Base-by-base conservation (phyloP, 2,329 filamentous ascomycete genomes). In the Ceratocystis harringtonii region DNA sequence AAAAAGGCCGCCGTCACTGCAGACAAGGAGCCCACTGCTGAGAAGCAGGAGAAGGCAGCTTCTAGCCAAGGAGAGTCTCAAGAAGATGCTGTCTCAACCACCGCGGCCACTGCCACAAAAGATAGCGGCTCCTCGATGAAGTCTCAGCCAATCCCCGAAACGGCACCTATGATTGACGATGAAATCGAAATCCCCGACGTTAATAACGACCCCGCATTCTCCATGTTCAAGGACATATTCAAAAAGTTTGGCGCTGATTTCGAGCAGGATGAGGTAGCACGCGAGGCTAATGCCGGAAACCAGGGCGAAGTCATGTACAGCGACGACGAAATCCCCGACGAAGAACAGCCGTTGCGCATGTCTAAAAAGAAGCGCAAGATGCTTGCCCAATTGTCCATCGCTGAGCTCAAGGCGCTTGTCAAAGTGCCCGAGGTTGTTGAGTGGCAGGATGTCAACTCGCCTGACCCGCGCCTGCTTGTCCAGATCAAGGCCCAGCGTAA, bases 331-430 rank as follows among this genome's bases (percentile, higher is more conserved):
- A 91, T 95, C 68, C 89, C 90, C 5, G 88, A 89, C 69, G 90
- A 94, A 72, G 88, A 90, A 41, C 84, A 88, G 70, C 78, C 78
- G 2, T 81, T 82, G 70, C 60, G 52, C 71, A 75, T 97, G 30
- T 96, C 92, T 36, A 97, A 96, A 77, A 96, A 96, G 80, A 92
- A 95, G 76, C 84, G 88, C 70, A 99, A 97, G 78, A 85, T 88
- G 76, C 81, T 91, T 73, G 95, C 88, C 77, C 96, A 95, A 75
- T 80, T 97, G 41, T 95, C 92, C 5, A 90, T 99, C 67, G 94
- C 94, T 61, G 91, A 97, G 76, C 82, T 99, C 69, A 99, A 99
- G 77, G 90, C 92, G 5, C 78, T 96, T 65, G 94, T 96, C 68
- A 83, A 81, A 71, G 92, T 92, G 70, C 94, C 94, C 1, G 94